Evolutionary conservation across 257 asterid species (phyloP).

Genomic region (Forsythia suspensa): DNA sequence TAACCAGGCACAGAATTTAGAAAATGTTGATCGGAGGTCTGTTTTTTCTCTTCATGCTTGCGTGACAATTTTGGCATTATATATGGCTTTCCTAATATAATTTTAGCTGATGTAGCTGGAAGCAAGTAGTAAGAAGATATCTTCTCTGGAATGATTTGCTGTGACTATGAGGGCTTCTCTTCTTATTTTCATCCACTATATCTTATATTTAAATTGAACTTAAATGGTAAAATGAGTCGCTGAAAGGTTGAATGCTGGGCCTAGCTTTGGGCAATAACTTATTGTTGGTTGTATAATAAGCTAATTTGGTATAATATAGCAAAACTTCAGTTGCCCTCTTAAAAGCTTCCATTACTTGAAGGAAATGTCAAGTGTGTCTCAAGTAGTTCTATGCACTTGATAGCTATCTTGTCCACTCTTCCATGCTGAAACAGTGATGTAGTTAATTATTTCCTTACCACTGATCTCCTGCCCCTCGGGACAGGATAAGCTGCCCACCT

Average conservation of each 20-base stretch:
- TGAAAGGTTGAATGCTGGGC: too few species aligned
- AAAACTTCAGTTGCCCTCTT: not conserved
- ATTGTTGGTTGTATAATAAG: not conserved
- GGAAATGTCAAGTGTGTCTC: not conserved
- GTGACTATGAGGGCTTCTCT: not conserved
- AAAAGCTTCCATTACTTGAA: not conserved
- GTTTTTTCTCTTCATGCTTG: slow-evolving; percentile 20
- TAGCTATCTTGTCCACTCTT: not conserved
- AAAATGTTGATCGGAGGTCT: slow-evolving; percentile 64
- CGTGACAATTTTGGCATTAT: not conserved
- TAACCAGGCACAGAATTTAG: slow-evolving; percentile 62
- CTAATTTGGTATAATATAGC: not conserved
- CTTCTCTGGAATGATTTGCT: not conserved
- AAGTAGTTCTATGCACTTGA: not conserved
- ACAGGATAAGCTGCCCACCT: too few species aligned
- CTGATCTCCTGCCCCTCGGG: too few species aligned
- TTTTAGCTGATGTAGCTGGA: slow-evolving; percentile 1
- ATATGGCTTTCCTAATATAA: not conserved
- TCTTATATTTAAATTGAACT: not conserved
- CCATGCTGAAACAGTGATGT: not conserved
- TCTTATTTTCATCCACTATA: not conserved
- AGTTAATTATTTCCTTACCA: not conserved
- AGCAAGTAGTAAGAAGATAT: not conserved
- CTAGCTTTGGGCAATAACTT: not conserved
- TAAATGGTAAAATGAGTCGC: too few species aligned